Percentiles rank a stretch among this genome's conserved stretches.
phyloP scores from a whole-genome alignment of 306 rosid genomes.

The Senna tora region DNA sequence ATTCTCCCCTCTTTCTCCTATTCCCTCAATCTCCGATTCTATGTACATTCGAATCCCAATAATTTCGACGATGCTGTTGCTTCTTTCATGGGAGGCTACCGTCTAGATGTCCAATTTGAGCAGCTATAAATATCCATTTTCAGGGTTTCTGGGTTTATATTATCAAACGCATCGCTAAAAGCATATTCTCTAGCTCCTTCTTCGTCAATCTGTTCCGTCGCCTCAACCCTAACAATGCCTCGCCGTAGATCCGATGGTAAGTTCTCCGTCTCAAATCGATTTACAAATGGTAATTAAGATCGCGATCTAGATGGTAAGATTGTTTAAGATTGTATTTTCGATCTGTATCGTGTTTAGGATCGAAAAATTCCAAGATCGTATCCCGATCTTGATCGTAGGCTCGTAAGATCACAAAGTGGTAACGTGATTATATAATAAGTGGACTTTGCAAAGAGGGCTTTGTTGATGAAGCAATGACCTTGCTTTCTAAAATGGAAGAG shows the following conservation, averaged over 20 bases:
- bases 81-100: no score
- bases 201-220: background rate
- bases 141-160: constrained; percentile 2
- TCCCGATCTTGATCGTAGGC: no score
- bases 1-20: background rate
- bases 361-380: no score
- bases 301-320: no score
- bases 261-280: background rate
- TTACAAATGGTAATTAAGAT: no score
- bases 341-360: no score
- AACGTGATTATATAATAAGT: no score
- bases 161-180: background rate
- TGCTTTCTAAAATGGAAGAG: background rate
- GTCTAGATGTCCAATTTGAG: no score
- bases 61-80: no score
- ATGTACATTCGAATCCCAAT: background rate
- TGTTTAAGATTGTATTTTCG: no score
- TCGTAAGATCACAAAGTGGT: no score
- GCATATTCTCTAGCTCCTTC: background rate
- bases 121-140: background rate
- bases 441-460: no score
- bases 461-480: background rate
- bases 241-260: constrained; percentile 54
- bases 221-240: constrained; percentile 34
- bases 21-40: background rate